Percentiles rank a stretch among this genome's conserved stretches.
Evolutionary conservation across 2,329 filamentous ascomycete genomes (phyloP).

Genomic region (Dothidotthia symphoricarpi): DNA sequence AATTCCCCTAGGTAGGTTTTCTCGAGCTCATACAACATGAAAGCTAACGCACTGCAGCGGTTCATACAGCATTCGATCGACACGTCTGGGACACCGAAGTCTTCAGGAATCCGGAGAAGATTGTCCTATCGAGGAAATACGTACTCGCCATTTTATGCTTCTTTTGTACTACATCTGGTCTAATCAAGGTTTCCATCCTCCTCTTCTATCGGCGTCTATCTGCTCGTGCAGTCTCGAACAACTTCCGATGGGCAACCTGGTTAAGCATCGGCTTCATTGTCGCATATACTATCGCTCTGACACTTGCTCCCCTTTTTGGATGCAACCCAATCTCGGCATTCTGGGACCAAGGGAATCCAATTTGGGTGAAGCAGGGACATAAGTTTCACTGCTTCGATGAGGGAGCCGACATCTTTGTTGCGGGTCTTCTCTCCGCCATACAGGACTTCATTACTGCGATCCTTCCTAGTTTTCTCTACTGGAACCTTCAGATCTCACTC

Average conservation of each 20-base stretch:
- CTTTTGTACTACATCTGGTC: slow-evolving; percentile 12
- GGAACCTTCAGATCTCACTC: slow-evolving; percentile 19
- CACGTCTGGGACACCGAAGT: slow-evolving; percentile 30
- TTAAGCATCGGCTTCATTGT: slow-evolving; percentile 14
- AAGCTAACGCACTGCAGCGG: slow-evolving; percentile 18
- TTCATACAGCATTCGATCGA: slow-evolving; percentile 19
- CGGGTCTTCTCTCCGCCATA: slow-evolving; percentile 13
- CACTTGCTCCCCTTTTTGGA: slow-evolving; percentile 7
- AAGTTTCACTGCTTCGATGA: slow-evolving; percentile 18
- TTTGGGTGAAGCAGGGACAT: slow-evolving; percentile 2
- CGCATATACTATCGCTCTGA: slow-evolving; percentile 14
- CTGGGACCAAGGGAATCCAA: slow-evolving; percentile 17
- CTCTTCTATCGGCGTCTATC: slow-evolving; percentile 23
- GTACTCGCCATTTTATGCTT: slow-evolving; percentile 16
- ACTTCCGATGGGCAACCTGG: slow-evolving; percentile 14
- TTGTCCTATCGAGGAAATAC: neutral
- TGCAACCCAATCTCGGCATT: slow-evolving; percentile 16
- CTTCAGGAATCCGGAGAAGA: neutral
- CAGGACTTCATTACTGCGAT: slow-evolving; percentile 18
- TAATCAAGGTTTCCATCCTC: slow-evolving; percentile 27
- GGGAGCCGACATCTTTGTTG: slow-evolving; percentile 13
- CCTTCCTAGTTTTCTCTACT: slow-evolving; percentile 20
- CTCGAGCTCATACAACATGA: too few species aligned
- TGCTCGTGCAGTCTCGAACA: slow-evolving; percentile 7
- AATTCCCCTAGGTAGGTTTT: slow-evolving; percentile 15